These are phyloP conservation scores for Kuraishia hungarica DNA, from an alignment of 805 yeast genomes.

Conservation along the genomic window DNA sequence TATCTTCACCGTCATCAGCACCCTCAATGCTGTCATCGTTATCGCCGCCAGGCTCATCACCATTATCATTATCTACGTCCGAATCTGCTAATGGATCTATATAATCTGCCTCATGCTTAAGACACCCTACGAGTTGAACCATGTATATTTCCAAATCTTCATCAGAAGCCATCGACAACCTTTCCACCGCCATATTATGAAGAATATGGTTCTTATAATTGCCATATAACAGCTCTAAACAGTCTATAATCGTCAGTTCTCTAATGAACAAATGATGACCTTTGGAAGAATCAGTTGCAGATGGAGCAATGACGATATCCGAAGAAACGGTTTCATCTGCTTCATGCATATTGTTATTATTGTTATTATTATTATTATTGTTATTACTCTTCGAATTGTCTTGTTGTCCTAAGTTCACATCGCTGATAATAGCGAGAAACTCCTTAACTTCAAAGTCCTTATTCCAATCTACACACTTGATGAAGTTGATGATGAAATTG, in stretches of 20 bases:
- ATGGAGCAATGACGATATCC: background rate
- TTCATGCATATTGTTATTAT: background rate
- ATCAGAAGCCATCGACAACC: constrained; percentile 70
- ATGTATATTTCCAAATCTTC: constrained; percentile 74
- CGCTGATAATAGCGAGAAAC: constrained; percentile 40
- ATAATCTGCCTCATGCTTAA: constrained; percentile 57
- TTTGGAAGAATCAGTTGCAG: background rate
- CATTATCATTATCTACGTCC: constrained; percentile 8
- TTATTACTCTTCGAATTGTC: background rate
- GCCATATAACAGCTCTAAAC: constrained; percentile 73
- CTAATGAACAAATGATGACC: constrained; percentile 20
- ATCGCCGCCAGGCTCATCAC: too few species aligned
- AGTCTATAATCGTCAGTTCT: constrained; percentile 26
- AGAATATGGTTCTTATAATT: constrained; percentile 66
- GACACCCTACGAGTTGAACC: constrained; percentile 85
- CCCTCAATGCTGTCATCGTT: constrained; percentile 5
- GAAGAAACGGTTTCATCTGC: background rate
- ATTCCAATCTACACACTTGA: constrained; percentile 83
- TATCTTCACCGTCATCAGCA: background rate
- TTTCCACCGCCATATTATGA: constrained; percentile 80
- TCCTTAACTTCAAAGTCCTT: constrained; percentile 76
- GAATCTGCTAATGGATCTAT: constrained; percentile 14
- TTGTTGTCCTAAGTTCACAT: constrained; percentile 11
- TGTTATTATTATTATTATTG: background rate
- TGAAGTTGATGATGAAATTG: constrained; percentile 45